Conservation (phyloP, 1,284 basidiomycete genomes). For the Mycosarcoma mackinlayi region DNA sequence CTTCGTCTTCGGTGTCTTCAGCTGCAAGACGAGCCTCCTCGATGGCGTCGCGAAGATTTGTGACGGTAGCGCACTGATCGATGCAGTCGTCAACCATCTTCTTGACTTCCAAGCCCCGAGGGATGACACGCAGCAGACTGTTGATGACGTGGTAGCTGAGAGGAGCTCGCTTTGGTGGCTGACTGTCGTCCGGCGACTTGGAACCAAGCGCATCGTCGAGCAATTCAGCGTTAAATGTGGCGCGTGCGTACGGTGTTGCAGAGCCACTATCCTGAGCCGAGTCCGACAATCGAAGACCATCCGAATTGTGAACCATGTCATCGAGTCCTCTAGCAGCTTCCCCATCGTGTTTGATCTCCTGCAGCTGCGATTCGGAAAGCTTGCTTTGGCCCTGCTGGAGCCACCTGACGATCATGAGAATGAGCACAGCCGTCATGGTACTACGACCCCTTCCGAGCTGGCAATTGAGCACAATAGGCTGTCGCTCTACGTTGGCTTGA, state of each 20-base stretch:
- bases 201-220: constrained; percentile 17
- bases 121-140: constrained; percentile 85
- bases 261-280: constrained; percentile 27
- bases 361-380: constrained; percentile 64
- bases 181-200: background rate
- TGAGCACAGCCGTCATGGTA: constrained; percentile 86
- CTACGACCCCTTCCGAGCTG: constrained; percentile 95
- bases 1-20: constrained; percentile 81
- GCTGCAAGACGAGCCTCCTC: constrained; percentile 81
- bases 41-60: constrained; percentile 87
- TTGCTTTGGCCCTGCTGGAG: constrained; percentile 68
- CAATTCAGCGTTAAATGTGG: constrained; percentile 40
- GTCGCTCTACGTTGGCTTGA: constrained; percentile 77
- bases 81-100: constrained; percentile 88
- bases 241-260: constrained; percentile 17
- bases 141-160: constrained; percentile 76
- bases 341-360: constrained; percentile 26
- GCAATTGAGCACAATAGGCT: constrained; percentile 91
- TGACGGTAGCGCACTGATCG: constrained; percentile 81
- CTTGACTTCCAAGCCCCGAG: constrained; percentile 88
- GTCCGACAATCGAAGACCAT: constrained; percentile 16
- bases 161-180: constrained; percentile 29
- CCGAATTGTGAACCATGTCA: constrained; percentile 1
- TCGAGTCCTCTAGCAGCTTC: background rate
- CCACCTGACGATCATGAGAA: constrained; percentile 89